Conservation (phyloP, 208 protist species). For the Leishmania aethiopica region DNA sequence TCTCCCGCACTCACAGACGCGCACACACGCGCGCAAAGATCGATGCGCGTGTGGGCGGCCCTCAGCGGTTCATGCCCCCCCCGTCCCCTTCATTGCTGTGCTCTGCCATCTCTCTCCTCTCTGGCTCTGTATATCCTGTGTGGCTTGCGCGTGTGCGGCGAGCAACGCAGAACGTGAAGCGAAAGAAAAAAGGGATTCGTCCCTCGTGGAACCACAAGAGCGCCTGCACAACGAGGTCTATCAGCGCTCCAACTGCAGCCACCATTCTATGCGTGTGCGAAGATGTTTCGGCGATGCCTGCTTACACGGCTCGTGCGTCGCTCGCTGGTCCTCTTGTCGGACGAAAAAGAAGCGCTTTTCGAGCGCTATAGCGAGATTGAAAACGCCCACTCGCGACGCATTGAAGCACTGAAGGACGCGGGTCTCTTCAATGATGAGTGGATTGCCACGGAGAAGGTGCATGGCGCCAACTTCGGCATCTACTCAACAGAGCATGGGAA, state of each 20-base stretch:
- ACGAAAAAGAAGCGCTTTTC: slow-evolving; percentile 42
- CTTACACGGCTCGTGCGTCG: slow-evolving; percentile 21
- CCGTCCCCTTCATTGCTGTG: background rate
- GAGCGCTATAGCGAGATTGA: slow-evolving; percentile 88
- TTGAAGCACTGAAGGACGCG: slow-evolving; percentile 48
- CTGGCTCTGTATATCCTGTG: background rate
- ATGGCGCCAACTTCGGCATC: slow-evolving; percentile 90
- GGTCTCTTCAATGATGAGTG: slow-evolving; percentile 80
- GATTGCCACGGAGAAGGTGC: slow-evolving; percentile 90
- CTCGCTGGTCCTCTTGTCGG: slow-evolving; percentile 33
- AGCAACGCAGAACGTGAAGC: background rate
- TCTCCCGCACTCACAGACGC: background rate
- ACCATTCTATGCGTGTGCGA: background rate
- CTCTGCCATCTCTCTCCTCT: background rate
- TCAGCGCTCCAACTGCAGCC: background rate
- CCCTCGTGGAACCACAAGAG: background rate
- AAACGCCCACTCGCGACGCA: slow-evolving; percentile 72
- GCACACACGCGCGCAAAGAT: background rate
- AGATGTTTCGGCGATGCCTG: slow-evolving; percentile 30
- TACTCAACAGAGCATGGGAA: slow-evolving; percentile 72
- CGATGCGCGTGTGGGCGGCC: background rate
- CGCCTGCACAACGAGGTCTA: background rate
- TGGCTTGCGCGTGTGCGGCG: background rate
- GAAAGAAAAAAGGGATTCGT: background rate
- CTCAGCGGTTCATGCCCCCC: background rate